Percentiles rank a stretch among this genome's conserved stretches.
These are phyloP conservation scores for Dichotomopilus funicola DNA, from an alignment of 2,329 filamentous ascomycete species.

Conservation along the genomic window DNA sequence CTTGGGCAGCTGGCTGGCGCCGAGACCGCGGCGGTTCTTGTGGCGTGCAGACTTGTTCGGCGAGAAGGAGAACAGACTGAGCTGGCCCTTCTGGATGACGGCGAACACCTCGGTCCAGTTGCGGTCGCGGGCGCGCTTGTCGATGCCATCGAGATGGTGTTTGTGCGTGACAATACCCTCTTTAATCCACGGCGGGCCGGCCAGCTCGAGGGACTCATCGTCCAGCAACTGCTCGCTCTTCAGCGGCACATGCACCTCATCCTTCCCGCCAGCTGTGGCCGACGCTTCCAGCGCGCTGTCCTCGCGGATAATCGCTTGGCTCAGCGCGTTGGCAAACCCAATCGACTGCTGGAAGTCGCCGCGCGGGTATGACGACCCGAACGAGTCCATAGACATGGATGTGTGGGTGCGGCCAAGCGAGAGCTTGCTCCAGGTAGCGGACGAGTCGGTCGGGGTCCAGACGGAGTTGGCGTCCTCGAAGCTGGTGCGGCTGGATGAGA, in stretches of 20 bases:
- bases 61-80: constrained; percentile 90
- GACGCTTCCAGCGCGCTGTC: constrained; percentile 49
- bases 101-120: constrained; percentile 96
- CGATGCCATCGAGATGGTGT: constrained; percentile 83
- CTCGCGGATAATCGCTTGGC: constrained; percentile 92
- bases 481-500: constrained; percentile 88
- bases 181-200: constrained; percentile 96
- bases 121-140: constrained; percentile 88
- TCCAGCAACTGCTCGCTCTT: constrained; percentile 65
- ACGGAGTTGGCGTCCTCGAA: constrained; percentile 85
- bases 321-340: constrained; percentile 92
- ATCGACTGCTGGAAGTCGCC: constrained; percentile 93
- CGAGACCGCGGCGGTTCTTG: constrained; percentile 51
- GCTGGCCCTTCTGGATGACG: constrained; percentile 88
- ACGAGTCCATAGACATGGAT: constrained; percentile 86
- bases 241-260: constrained; percentile 39
- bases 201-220: constrained; percentile 85
- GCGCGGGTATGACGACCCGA: constrained; percentile 67
- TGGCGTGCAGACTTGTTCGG: constrained; percentile 68
- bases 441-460: constrained; percentile 78
- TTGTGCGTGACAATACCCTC: constrained; percentile 95
- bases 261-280: constrained; percentile 30
- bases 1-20: constrained; percentile 30
- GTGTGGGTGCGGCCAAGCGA: constrained; percentile 87
- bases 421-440: constrained; percentile 94